A percentile compares a stretch with the other conserved stretches of the same genome.
Evolutionary conservation across 495 filamentous ascomycete species (phyloP).

Genomic region (Rhypophila decipiens): DNA sequence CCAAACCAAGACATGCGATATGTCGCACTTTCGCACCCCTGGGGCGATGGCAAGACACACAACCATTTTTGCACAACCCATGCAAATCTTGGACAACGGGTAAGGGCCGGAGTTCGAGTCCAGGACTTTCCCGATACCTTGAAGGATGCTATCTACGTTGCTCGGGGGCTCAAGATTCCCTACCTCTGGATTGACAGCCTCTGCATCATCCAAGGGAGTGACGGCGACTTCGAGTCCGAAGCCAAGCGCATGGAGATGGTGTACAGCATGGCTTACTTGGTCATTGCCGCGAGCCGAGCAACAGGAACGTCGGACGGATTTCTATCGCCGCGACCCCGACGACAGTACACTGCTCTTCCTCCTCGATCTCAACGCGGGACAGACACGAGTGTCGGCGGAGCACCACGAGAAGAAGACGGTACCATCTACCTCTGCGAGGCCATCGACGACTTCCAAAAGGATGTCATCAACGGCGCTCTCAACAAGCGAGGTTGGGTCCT

Average conservation of each 20-base stretch:
- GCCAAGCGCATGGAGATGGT: background rate
- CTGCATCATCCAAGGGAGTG: slow-evolving; percentile 7
- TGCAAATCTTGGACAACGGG: no score
- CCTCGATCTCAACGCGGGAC: no score
- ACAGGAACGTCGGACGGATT: background rate
- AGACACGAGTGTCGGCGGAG: no score
- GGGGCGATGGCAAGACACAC: no score
- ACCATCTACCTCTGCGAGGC: slow-evolving; percentile 21
- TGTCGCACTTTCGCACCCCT: no score
- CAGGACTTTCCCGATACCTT: no score
- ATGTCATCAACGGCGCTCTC: slow-evolving; percentile 25
- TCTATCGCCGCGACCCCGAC: no score
- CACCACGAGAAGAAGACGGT: no score
- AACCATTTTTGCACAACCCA: no score
- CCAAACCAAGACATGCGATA: no score
- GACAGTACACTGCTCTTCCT: no score
- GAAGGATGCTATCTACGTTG: background rate
- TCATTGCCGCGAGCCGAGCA: background rate
- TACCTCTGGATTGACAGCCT: slow-evolving; percentile 7
- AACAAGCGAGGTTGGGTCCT: slow-evolving; percentile 35
- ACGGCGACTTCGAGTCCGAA: background rate
- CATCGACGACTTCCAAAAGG: slow-evolving; percentile 25
- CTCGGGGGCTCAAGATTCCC: background rate
- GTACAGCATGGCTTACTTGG: background rate
- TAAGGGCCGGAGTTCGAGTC: no score